Evolutionary conservation across 164 flowering plant species (phyloP).

Genomic region (Vitis riparia): DNA sequence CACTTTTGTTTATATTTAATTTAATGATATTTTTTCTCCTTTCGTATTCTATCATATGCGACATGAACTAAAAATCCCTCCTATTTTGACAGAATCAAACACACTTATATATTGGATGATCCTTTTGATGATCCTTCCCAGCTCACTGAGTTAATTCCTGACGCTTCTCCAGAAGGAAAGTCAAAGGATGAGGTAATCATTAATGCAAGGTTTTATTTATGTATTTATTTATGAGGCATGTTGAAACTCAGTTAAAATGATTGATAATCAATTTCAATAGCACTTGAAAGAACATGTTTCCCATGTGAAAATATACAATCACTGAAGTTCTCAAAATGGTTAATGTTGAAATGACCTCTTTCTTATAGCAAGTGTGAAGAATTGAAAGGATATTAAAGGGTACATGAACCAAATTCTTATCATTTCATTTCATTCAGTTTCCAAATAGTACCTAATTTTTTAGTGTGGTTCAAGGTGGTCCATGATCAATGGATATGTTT

Average conservation of each 20-base stretch:
- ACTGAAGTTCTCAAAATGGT: no score
- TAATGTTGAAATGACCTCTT: no score
- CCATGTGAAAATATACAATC: no score
- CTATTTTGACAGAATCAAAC: constrained; percentile 67
- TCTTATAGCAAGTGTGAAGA: no score
- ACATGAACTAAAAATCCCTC: constrained; percentile 2
- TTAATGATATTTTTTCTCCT: constrained; percentile 2
- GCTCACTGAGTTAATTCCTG: constrained; percentile 74
- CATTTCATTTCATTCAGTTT: not conserved
- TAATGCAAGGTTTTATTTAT: not conserved
- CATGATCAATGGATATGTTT: not conserved
- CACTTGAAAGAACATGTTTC: no score
- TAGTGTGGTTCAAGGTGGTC: not conserved
- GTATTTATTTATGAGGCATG: not conserved
- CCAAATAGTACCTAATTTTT: not conserved
- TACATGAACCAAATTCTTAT: no score
- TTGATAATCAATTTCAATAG: no score
- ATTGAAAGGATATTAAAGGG: no score
- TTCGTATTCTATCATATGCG: not conserved
- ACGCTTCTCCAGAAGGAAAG: constrained; percentile 89
- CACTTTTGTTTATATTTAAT: not conserved
- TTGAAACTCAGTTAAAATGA: not conserved
- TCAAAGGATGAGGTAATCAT: constrained; percentile 78
- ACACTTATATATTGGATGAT: constrained; percentile 86
- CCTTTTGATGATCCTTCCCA: constrained; percentile 95